Conservation (phyloP, 2,329 filamentous ascomycete species). For the Cladophialophora bantiana region DNA sequence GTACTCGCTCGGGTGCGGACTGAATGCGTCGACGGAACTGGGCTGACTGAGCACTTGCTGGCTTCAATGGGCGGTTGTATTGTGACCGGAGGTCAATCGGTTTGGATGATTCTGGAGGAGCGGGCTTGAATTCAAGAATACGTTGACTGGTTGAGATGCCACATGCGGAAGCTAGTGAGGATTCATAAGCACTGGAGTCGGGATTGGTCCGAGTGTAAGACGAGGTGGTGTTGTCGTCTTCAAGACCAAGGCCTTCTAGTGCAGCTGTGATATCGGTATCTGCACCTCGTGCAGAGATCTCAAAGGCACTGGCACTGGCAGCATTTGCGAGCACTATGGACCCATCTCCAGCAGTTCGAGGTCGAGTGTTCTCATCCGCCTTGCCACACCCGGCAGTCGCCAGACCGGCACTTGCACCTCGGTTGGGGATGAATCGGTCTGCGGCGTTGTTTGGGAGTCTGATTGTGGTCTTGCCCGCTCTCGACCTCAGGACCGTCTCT, state of each 20-base stretch:
- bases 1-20: conserved; percentile 91
- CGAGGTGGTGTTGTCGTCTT: conserved; percentile 69
- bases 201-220: conserved; percentile 81
- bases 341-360: conserved; percentile 76
- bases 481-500: conserved; percentile 59
- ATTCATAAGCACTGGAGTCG: conserved; percentile 88
- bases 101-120: conserved; percentile 96
- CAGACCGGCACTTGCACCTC: conserved; percentile 86
- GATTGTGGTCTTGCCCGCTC: conserved; percentile 74
- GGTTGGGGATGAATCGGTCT: conserved; percentile 96
- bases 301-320: conserved; percentile 60
- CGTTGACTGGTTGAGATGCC: conserved; percentile 92
- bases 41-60: conserved; percentile 73
- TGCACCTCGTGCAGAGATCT: conserved; percentile 65
- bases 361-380: conserved; percentile 77
- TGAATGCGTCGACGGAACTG: conserved; percentile 92
- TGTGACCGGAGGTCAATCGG: conserved; percentile 96
- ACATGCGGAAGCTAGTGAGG: conserved; percentile 87
- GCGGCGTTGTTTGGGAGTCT: conserved; percentile 72
- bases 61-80: conserved; percentile 95
- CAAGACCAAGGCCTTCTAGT: conserved; percentile 79
- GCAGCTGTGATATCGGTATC: conserved; percentile 80
- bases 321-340: conserved; percentile 79
- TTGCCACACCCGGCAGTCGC: conserved; percentile 82
- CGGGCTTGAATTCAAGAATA: conserved; percentile 97